Evolutionary conservation across 2,329 filamentous ascomycete species (phyloP), one percentile per base, ranked within the genome.

Genomic region (Cercospora sp.): DNA sequence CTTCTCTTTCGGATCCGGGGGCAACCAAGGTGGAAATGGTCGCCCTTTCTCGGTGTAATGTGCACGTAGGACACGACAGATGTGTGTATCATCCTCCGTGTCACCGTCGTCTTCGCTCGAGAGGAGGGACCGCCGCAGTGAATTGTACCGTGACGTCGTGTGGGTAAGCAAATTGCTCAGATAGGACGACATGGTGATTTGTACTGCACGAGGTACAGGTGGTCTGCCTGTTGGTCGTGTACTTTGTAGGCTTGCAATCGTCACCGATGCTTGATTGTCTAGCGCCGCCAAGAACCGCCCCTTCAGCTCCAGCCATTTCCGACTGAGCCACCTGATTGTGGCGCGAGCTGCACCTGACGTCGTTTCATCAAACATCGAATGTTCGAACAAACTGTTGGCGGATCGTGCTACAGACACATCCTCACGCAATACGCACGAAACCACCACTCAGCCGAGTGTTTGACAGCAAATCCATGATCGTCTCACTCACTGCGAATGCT

Each of bases 11-110:
- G 93, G 94, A 79, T 97, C 92, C 5, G 92, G 90, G 7, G 94
- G 93, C 7, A 98, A 89, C 94, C 95, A 98, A 73, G 84, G 82
- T 0, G 95, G 95, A 71, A 94, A 91, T 1, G 89, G 85, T 23
- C 90, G 89, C 73, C 90, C 91, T 77, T 96, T 95, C 79, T 98
- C 94, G 62, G 85, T 88, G 84, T 99, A 98, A 85, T 98, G 97
- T 74, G 89, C 90, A 75, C 95, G 91, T 28, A 99, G 88, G 40
- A 97, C 93, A 75, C 95, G 92, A 81, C 92, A 96, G 76, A 98
- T 91, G 83, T 98, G 93, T 2, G 93, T 96, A 82, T 97, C 93
- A 82, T 98, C 94, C 81, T 96, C 83, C 63, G 83, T 84, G 77
- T 85, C 83, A 75, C 84, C 84, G 77, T 85, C 84, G 66, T 80